Conservation (phyloP, 257 asterid genomes). For the Scutellaria galericulata region DNA sequence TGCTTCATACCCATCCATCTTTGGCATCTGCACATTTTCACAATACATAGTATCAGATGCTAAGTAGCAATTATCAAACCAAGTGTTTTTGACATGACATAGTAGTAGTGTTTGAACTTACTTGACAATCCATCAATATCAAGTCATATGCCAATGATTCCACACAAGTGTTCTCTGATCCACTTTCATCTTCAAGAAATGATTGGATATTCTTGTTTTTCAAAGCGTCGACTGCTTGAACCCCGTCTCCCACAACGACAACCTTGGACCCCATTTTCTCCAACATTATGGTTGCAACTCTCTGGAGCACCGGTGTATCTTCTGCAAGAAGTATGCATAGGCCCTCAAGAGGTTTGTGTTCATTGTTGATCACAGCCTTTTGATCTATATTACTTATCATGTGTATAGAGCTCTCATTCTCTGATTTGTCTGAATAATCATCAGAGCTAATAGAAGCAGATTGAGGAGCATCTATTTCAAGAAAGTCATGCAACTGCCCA, state of each 20-base stretch:
- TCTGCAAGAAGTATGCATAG: slow-evolving; percentile 82
- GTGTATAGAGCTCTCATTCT: slow-evolving; percentile 42
- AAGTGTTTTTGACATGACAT: neutral
- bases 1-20: slow-evolving; percentile 98
- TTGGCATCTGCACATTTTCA: slow-evolving; percentile 71
- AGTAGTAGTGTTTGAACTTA: slow-evolving; percentile 41
- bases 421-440: slow-evolving; percentile 69
- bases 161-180: slow-evolving; percentile 15
- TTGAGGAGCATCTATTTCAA: slow-evolving; percentile 61
- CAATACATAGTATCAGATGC: neutral
- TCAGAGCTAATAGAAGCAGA: slow-evolving; percentile 60
- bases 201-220: slow-evolving; percentile 32
- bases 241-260: slow-evolving; percentile 83
- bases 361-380: slow-evolving; percentile 36
- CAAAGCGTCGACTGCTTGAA: slow-evolving; percentile 77
- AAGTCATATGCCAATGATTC: slow-evolving; percentile 61
- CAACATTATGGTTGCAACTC: slow-evolving; percentile 93
- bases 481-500: slow-evolving; percentile 52
- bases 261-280: slow-evolving; percentile 89
- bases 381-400: neutral
- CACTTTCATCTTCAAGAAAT: slow-evolving; percentile 36
- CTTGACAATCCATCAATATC: slow-evolving; percentile 96
- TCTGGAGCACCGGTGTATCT: slow-evolving; percentile 85
- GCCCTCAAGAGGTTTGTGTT: slow-evolving; percentile 60
- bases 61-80: neutral